Percentiles rank a stretch among this genome's conserved stretches.
Evolutionary conservation across 768 basidiomycete genomes (phyloP).

Genomic region (Amylocystis lapponica): DNA sequence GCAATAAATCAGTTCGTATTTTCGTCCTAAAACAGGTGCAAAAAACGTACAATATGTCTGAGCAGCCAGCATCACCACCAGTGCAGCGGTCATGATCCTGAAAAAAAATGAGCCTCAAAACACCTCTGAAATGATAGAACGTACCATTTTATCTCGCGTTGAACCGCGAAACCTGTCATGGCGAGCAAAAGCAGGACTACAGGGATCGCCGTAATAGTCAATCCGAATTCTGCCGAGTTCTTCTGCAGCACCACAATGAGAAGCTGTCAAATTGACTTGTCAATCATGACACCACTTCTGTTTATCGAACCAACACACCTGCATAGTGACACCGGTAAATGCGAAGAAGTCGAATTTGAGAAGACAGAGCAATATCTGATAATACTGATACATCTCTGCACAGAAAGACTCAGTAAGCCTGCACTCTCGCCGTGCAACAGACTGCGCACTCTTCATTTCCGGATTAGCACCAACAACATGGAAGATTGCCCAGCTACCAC

Average conservation of each 20-base stretch:
- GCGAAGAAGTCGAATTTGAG: constrained; percentile 90
- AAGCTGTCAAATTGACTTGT: constrained; percentile 40
- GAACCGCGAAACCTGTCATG: constrained; percentile 63
- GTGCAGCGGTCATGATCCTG: constrained; percentile 68
- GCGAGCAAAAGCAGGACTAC: constrained; percentile 64
- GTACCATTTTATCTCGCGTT: constrained; percentile 76
- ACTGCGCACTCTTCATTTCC: constrained; percentile 66
- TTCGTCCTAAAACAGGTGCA: background rate
- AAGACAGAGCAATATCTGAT: constrained; percentile 82
- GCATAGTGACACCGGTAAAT: constrained; percentile 85
- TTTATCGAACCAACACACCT: constrained; percentile 40
- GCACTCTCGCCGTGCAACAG: background rate
- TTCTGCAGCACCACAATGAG: constrained; percentile 68
- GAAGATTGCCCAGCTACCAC: constrained; percentile 79
- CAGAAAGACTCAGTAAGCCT: too few species aligned
- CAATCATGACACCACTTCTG: background rate
- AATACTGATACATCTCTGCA: constrained; percentile 82
- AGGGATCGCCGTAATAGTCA: constrained; percentile 81
- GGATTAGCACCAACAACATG: constrained; percentile 85
- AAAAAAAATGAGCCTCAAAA: constrained; percentile 1
- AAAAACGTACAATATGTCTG: constrained; percentile 63
- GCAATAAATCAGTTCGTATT: constrained; percentile 2
- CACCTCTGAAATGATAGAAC: constrained; percentile 11
- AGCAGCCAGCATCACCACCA: constrained; percentile 75
- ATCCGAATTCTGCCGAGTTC: constrained; percentile 69